Percentiles rank a stretch among this genome's conserved stretches.
Conservation (phyloP, 257 asterid species). For the Lithospermum erythrorhizon region DNA sequence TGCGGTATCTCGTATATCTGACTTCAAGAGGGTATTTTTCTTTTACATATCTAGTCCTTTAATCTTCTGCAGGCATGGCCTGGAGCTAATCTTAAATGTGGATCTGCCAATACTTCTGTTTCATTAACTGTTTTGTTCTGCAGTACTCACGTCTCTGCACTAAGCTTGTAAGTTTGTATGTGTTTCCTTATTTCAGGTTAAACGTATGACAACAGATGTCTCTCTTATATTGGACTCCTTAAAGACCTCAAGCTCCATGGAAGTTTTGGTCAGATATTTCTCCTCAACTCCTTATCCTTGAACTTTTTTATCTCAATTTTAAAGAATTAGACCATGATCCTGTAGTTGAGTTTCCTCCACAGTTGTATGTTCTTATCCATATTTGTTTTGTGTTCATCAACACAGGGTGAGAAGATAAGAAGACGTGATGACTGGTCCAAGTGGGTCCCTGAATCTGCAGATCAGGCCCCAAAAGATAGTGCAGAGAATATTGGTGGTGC, state of each 20-base stretch:
- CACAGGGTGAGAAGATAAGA: constrained; percentile 69
- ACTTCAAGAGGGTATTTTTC: constrained; percentile 62
- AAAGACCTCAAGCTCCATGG: constrained; percentile 65
- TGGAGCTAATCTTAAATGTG: background rate
- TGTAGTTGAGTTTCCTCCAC: background rate
- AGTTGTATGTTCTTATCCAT: no score
- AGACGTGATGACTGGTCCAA: constrained; percentile 81
- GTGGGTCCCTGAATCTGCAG: constrained; percentile 42
- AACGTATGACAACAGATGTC: constrained; percentile 54
- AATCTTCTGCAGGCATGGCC: background rate
- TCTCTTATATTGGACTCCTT: constrained; percentile 65
- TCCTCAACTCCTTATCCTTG: constrained; percentile 2
- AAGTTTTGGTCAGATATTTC: constrained; percentile 57
- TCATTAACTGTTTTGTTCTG: background rate
- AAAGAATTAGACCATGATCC: background rate
- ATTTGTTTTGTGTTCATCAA: no score
- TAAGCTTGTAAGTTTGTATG: constrained; percentile 3
- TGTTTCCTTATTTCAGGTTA: constrained; percentile 44
- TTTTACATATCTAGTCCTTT: constrained; percentile 3
- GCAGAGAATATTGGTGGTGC: constrained; percentile 14
- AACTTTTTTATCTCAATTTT: constrained; percentile 4
- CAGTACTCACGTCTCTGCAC: background rate
- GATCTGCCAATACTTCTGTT: background rate
- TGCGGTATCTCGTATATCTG: constrained; percentile 54
- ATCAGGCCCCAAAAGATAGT: constrained; percentile 13